Percentiles rank a stretch among this genome's conserved stretches.
Conservation (phyloP, 805 yeast species). For the Barnettozyma sucrosica region DNA sequence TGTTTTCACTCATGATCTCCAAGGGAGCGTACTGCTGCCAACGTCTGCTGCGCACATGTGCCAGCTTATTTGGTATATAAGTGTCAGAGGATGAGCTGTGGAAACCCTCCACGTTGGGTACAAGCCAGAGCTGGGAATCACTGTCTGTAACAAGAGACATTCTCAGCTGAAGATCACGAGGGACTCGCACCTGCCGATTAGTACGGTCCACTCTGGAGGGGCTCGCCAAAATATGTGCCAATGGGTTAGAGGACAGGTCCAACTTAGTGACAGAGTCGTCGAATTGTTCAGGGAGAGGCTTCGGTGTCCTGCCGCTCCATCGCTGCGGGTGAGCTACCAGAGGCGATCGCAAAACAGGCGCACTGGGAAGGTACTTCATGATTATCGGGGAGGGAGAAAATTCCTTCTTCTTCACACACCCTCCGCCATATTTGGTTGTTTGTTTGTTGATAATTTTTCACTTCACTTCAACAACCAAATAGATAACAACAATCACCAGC, state of each 20-base stretch:
- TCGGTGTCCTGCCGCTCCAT: constrained; percentile 10
- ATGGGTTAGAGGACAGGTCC: constrained; percentile 27
- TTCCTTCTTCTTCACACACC: too few relatives aligned
- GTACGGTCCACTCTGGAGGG: constrained; percentile 38
- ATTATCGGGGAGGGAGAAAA: too few relatives aligned
- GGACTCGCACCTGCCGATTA: constrained; percentile 25
- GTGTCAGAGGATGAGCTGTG: constrained; percentile 10
- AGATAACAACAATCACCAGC: too few relatives aligned
- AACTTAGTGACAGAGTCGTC: constrained; percentile 11
- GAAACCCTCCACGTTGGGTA: constrained; percentile 10
- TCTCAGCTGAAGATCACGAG: constrained; percentile 7
- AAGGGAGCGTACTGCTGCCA: constrained; percentile 12
- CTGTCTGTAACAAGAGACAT: constrained; percentile 7
- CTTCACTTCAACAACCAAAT: too few relatives aligned
- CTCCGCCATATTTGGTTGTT: too few relatives aligned
- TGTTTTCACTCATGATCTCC: constrained; percentile 11
- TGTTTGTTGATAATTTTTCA: too few relatives aligned
- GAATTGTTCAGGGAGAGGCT: background rate
- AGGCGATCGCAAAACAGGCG: constrained; percentile 10
- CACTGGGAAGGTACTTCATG: constrained; percentile 10
- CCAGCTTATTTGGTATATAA: constrained; percentile 11
- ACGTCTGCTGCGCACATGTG: constrained; percentile 5
- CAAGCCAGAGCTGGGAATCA: constrained; percentile 6
- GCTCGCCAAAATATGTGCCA: constrained; percentile 35
- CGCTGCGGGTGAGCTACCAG: constrained; percentile 6